phyloP scores from a whole-genome alignment of 108 stramenopile genomes.

The Cyclotella sp. region DNA sequence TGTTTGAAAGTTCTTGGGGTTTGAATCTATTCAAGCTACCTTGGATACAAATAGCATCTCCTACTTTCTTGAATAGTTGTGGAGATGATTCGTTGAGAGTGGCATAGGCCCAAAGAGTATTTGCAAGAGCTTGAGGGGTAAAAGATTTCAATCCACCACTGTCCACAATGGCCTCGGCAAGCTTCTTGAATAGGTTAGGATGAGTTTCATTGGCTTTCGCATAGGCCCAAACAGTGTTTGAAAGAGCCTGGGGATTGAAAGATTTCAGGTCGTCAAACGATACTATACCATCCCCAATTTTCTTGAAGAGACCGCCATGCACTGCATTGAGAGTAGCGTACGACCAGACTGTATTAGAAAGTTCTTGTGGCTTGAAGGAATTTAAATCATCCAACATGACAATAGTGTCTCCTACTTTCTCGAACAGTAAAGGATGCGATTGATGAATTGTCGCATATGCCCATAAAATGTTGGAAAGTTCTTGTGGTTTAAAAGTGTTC shows the following conservation, averaged over 20 bases:
- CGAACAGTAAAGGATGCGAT: constrained; percentile 1
- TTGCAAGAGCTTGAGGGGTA: not conserved
- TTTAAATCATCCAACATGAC: not conserved
- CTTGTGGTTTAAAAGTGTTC: constrained; percentile 1
- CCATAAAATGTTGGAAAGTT: constrained; percentile 12
- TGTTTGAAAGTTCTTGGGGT: constrained; percentile 9
- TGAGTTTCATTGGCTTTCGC: not conserved
- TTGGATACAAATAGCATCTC: not conserved
- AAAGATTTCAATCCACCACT: not conserved
- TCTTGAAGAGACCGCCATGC: not conserved
- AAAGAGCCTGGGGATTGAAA: not conserved
- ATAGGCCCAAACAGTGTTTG: constrained; percentile 11
- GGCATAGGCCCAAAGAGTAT: constrained; percentile 7
- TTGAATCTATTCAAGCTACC: not conserved
- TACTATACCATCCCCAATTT: not conserved
- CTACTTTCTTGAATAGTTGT: not conserved
- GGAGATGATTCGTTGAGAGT: not conserved
- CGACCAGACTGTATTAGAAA: not conserved
- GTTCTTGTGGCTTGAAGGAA: constrained; percentile 7
- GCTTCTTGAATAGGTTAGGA: not conserved
- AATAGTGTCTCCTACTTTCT: constrained; percentile 16
- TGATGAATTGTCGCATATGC: not conserved
- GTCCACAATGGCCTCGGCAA: not conserved
- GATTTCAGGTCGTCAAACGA: not conserved
- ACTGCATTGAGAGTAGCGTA: not conserved